Percentiles rank a stretch among this genome's conserved stretches.
phyloP scores from a whole-genome alignment of 2,329 filamentous ascomycete species.

The Aspergillus glaucus region DNA sequence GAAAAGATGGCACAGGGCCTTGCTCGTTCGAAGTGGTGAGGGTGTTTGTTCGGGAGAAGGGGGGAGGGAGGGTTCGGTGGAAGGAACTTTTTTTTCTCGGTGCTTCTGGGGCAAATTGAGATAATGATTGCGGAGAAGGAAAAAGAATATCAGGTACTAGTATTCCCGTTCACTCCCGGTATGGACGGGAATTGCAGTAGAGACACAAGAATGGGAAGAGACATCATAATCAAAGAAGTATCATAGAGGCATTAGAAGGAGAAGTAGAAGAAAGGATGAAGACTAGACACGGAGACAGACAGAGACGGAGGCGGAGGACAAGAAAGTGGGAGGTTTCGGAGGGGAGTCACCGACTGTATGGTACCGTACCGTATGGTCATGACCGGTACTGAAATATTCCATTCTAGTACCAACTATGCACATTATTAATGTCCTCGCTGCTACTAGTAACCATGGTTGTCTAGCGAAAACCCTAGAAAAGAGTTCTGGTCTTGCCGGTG shows the following conservation, averaged over 20 bases:
- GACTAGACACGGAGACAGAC: conserved; percentile 12
- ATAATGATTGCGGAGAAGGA: conserved; percentile 10
- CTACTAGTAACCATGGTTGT: neutral
- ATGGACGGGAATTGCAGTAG: conserved; percentile 35
- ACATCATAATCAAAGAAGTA: conserved; percentile 28
- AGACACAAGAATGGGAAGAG: conserved; percentile 25
- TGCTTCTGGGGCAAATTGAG: conserved; percentile 8
- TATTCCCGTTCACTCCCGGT: conserved; percentile 42
- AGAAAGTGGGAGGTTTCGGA: conserved; percentile 4
- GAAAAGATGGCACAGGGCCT: conserved; percentile 5
- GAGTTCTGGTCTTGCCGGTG: neutral
- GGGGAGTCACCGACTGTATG: neutral
- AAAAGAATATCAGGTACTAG: conserved; percentile 19
- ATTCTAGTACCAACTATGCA: neutral
- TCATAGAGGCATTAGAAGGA: conserved; percentile 17
- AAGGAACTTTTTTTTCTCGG: conserved; percentile 20
- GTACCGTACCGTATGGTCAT: neutral
- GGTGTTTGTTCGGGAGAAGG: conserved; percentile 7
- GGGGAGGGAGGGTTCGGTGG: conserved; percentile 20
- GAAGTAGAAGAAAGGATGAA: conserved; percentile 10
- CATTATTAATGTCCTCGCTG: conserved; percentile 6
- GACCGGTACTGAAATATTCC: neutral
- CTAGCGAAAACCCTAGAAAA: neutral
- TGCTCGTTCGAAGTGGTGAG: conserved; percentile 3
- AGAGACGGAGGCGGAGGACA: conserved; percentile 16